A percentile compares a stretch with the other conserved stretches of the same genome.
phyloP scores from a whole-genome alignment of 2,329 filamentous ascomycete species.

The Fusarium udum region DNA sequence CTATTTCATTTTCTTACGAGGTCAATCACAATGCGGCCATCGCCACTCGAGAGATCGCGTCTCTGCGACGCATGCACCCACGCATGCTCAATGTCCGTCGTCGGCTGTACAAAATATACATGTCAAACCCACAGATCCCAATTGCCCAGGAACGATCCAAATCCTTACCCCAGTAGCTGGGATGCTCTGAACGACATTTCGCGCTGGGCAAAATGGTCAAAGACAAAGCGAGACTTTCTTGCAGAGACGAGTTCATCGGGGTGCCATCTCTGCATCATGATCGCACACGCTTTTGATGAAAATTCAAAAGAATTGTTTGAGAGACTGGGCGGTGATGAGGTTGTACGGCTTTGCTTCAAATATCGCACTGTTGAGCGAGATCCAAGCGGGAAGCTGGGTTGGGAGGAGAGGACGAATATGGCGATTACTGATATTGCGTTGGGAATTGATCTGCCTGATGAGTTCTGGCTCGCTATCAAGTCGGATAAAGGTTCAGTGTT shows the following conservation, averaged over 20 bases:
- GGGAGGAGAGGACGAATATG: neutral
- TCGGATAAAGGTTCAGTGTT: neutral
- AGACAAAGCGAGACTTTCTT: neutral
- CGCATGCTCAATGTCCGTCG: neutral
- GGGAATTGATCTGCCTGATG: neutral
- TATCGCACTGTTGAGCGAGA: constrained; percentile 1
- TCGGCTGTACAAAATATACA: neutral
- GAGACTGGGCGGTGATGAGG: rapidly evolving
- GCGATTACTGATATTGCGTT: neutral
- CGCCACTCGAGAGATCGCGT: neutral
- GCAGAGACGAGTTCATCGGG: neutral
- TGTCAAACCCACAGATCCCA: neutral
- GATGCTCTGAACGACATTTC: neutral
- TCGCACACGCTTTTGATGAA: neutral
- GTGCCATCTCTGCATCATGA: constrained; percentile 1
- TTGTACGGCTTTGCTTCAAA: neutral
- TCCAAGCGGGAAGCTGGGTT: neutral
- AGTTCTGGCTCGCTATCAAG: neutral
- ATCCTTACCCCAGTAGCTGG: rapidly evolving
- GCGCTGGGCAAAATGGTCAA: neutral
- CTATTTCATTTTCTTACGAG: rapidly evolving
- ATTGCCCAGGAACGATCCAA: neutral
- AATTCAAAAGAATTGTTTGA: neutral
- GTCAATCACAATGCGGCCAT: neutral
- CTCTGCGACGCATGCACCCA: neutral